phyloP scores from a whole-genome alignment of 441 rosid genomes.

The Hura crepitans region DNA sequence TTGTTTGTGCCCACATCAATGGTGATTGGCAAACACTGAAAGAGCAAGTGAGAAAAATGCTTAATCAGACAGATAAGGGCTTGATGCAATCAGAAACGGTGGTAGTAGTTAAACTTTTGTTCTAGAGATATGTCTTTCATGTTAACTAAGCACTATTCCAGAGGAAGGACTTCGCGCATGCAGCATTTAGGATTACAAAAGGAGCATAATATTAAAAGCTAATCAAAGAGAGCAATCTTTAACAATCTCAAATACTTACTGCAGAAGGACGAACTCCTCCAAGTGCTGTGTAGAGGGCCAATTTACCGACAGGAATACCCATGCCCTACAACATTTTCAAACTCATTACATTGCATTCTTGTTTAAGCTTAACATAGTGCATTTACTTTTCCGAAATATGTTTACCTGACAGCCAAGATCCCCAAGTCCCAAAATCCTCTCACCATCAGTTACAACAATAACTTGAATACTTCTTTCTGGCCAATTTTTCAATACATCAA shows the following conservation, averaged over 20 bases:
- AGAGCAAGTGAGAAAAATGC: slow-evolving; percentile 12
- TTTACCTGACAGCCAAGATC: slow-evolving; percentile 96
- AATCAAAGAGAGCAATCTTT: background rate
- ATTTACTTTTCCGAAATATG: background rate
- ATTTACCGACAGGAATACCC: slow-evolving; percentile 98
- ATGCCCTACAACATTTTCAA: slow-evolving; percentile 58
- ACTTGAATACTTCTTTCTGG: slow-evolving; percentile 84
- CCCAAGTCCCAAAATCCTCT: slow-evolving; percentile 84
- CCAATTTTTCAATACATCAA: slow-evolving; percentile 87
- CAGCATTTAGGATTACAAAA: background rate
- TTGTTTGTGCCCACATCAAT: slow-evolving; percentile 96
- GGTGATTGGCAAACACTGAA: slow-evolving; percentile 84
- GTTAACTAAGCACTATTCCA: background rate
- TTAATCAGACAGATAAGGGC: slow-evolving; percentile 4
- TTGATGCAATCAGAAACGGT: background rate
- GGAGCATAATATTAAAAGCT: background rate
- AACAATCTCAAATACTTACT: slow-evolving; percentile 39
- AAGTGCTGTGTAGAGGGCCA: slow-evolving; percentile 81
- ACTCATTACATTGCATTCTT: background rate
- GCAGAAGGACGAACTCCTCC: slow-evolving; percentile 94
- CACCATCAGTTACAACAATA: slow-evolving; percentile 93
- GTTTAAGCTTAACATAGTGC: background rate
- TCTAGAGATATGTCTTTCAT: no score
- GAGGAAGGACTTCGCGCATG: background rate
- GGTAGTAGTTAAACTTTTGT: no score